Percentiles rank a stretch among this genome's conserved stretches.
Evolutionary conservation across 345 rosid genomes (phyloP).

Genomic region (rapeseed (Brassica napus)): Da-Ae NC_063445.1:45496001-45496500

Average conservation of each 20-base stretch:
- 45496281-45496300: slow-evolving; percentile 72
- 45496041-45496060: slow-evolving; percentile 25
- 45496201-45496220: slow-evolving; percentile 14
- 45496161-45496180: not conserved
- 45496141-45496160: not conserved
- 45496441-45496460: slow-evolving; percentile 6
- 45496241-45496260: slow-evolving; percentile 45
- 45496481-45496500: not conserved
- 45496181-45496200: slow-evolving; percentile 9
- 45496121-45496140: slow-evolving; percentile 28
- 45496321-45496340: slow-evolving; percentile 49
- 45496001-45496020: slow-evolving; percentile 64
- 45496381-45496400: slow-evolving; percentile 26
- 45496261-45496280: slow-evolving; percentile 42
- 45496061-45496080: slow-evolving; percentile 44
- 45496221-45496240: slow-evolving; percentile 67
- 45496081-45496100: slow-evolving; percentile 55
- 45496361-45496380: slow-evolving; percentile 37
- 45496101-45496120: slow-evolving; percentile 37
- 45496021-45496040: slow-evolving; percentile 44
- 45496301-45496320: slow-evolving; percentile 41
- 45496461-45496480: not conserved
- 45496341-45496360: slow-evolving; percentile 73
- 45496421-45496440: slow-evolving; percentile 88
- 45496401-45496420: slow-evolving; percentile 45